These are phyloP conservation scores for Alopecurus myosuroides DNA, from an alignment of 176 grass and related monocot genomes.

Conservation along the genomic window DNA sequence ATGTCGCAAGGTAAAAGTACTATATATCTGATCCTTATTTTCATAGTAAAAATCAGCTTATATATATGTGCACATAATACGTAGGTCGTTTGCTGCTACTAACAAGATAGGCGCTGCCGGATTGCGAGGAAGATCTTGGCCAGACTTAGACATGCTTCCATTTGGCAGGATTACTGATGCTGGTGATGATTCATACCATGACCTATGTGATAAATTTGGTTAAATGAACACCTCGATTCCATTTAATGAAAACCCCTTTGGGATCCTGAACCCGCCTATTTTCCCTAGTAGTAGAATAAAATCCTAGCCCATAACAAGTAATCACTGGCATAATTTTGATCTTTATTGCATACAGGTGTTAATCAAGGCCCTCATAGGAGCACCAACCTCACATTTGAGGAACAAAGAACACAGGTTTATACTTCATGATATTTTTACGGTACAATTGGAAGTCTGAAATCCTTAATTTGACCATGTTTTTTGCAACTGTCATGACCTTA, in stretches of 20 bases:
- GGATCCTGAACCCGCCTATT: not conserved
- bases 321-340: not conserved
- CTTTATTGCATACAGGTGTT: constrained; percentile 28
- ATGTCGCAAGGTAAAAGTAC: constrained; percentile 51
- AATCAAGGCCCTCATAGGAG: constrained; percentile 69
- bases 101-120: constrained; percentile 68
- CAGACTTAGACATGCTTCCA: constrained; percentile 94
- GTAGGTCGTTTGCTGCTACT: constrained; percentile 59
- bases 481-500: constrained; percentile 2
- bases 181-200: constrained; percentile 30
- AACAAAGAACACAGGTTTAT: constrained; percentile 81
- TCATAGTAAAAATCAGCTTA: not conserved
- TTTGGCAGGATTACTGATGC: constrained; percentile 86
- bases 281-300: not conserved
- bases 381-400: constrained; percentile 57
- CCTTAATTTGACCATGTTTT: not conserved
- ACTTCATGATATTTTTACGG: not conserved
- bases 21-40: not conserved
- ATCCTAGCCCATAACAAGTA: not conserved
- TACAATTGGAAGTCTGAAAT: constrained; percentile 1
- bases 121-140: constrained; percentile 78
- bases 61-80: constrained; percentile 6
- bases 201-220: not conserved
- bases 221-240: not conserved
- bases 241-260: too few species aligned